A percentile compares a stretch with the other conserved stretches of the same genome.
Evolutionary conservation across 2,329 filamentous ascomycete species (phyloP).

Genomic region (Pestalotiopsis sp.): DNA sequence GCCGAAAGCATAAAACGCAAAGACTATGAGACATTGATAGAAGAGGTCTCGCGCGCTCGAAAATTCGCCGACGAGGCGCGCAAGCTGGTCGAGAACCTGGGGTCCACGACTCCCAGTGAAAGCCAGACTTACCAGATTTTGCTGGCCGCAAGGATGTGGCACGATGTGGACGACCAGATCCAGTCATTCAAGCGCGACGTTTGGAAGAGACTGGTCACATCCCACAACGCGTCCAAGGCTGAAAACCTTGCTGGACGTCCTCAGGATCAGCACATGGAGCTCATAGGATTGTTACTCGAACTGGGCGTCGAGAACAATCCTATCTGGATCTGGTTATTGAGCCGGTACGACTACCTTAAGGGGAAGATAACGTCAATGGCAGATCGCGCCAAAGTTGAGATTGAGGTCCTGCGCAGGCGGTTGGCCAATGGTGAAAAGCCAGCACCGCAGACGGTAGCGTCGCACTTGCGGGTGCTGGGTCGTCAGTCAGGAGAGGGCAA

Average conservation of each 20-base stretch:
- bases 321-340: constrained; percentile 94
- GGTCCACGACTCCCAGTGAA: constrained; percentile 67
- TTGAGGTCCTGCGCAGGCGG: constrained; percentile 84
- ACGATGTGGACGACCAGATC: constrained; percentile 87
- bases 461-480: constrained; percentile 74
- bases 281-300: constrained; percentile 88
- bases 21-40: constrained; percentile 85
- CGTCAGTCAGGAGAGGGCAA: constrained; percentile 67
- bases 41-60: constrained; percentile 84
- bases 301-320: constrained; percentile 94
- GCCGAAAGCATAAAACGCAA: constrained; percentile 86
- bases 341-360: constrained; percentile 86
- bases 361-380: constrained; percentile 79
- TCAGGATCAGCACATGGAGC: constrained; percentile 86
- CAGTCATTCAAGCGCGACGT: constrained; percentile 85
- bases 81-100: constrained; percentile 61
- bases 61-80: constrained; percentile 80
- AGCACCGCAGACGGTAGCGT: constrained; percentile 67
- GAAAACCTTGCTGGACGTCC: constrained; percentile 54
- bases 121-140: constrained; percentile 83
- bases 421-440: constrained; percentile 77
- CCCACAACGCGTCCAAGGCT: constrained; percentile 59
- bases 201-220: constrained; percentile 78
- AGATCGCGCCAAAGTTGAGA: constrained; percentile 87
- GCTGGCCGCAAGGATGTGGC: constrained; percentile 91